Base-by-base conservation (phyloP, 2,329 filamentous ascomycete species). In the Chaetomiaceae sp. region DNA sequence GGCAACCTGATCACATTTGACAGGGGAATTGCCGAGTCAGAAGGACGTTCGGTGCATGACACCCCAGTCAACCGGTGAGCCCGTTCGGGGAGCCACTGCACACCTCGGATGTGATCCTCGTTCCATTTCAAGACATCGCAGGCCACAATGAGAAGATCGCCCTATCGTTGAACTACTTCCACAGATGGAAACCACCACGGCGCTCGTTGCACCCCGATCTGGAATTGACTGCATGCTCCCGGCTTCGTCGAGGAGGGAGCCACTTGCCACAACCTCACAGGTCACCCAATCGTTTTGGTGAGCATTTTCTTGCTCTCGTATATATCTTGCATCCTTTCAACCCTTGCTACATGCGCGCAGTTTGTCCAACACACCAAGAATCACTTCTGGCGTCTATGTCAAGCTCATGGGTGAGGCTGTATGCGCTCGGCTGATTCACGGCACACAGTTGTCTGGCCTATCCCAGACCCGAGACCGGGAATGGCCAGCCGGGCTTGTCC, bases 41-140 rank as follows among this genome's bases (percentile, higher is more conserved):
- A 23, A 14, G 30, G 2, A 16, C 18, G 16, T 36, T 33, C n/a
- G 37, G 41, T 23, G 43, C 48, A 45, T 36, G 41, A 41, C n/a
- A 49, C 32, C 47, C 47, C 10, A 37, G 47, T 42, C 30, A 43
- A 54, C 52, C 52, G 52, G 52, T 54, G 52, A 51, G 52, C 52
- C 37, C 34, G 10, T 16, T n/a, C n/a, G n/a, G n/a, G n/a, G n/a
- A n/a, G n/a, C 18, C 49, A 42, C 46, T 45, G 50, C 42, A 42
- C 32, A 38, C 41, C 40, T 33, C 32, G 32, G 40, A 20, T 18
- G 18, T 37, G 13, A 20, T 30, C n/a, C 34, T 46, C 34, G 30
- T 29, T 18, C 21, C 47, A 42, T 47, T n/a, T 23, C 21, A 33
- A 44, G 32, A 51, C 32, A 38, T 11, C 30, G 30, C 25, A 40